These are phyloP conservation scores for Tarenaya hassleriana DNA, from an alignment of 345 rosid species.

Conservation along the genomic window DNA sequence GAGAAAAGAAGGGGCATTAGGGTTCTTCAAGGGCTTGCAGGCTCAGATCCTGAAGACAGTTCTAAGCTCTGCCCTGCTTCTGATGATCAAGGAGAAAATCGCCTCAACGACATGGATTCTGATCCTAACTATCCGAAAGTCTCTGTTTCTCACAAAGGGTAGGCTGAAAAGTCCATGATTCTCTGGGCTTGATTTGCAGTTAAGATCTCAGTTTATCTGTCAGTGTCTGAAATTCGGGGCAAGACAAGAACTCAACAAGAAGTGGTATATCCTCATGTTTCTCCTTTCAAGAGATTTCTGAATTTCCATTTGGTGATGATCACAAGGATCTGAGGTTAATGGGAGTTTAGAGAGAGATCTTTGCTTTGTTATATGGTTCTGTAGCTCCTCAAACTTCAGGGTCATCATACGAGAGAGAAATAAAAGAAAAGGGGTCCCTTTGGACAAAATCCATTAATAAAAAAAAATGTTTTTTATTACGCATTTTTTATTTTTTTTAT, in stretches of 20 bases:
- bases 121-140: constrained; percentile 50
- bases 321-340: too few species aligned
- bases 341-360: not conserved
- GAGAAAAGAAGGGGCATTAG: constrained; percentile 61
- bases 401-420: too few species aligned
- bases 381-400: constrained; percentile 11
- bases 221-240: not conserved
- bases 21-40: constrained; percentile 72
- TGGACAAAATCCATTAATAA: too few species aligned
- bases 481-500: too few species aligned
- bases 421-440: too few species aligned
- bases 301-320: constrained; percentile 5
- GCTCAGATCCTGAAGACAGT: constrained; percentile 87
- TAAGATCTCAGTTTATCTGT: constrained; percentile 3
- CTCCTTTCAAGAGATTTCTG: constrained; percentile 1
- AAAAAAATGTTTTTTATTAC: too few species aligned
- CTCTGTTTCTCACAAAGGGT: constrained; percentile 20
- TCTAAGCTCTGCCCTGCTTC: constrained; percentile 76
- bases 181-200: not conserved
- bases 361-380: constrained; percentile 1
- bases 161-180: constrained; percentile 14
- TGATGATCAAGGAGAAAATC: constrained; percentile 97
- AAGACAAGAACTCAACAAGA: not conserved
- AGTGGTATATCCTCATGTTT: not conserved
- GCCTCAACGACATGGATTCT: constrained; percentile 68